A percentile compares a stretch with the other conserved stretches of the same genome.
phyloP scores from a whole-genome alignment of 129 eudicot species.

The Glebionis coronaria region DNA sequence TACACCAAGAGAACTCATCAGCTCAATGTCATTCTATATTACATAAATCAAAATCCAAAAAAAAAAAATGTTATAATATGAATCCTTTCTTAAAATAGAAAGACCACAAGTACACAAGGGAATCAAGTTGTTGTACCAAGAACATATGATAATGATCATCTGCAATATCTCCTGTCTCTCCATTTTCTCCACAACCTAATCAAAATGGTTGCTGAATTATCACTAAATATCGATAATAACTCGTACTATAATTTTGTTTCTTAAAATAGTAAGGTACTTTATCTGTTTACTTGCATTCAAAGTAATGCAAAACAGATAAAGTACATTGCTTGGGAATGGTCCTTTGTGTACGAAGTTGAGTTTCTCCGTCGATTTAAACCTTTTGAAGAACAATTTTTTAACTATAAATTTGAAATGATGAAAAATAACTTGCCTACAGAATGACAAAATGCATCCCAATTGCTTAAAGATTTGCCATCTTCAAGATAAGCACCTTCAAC shows the following conservation, averaged over 20 bases:
- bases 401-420: too few relatives aligned
- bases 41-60: not conserved
- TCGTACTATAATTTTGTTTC: too few relatives aligned
- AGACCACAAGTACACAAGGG: not conserved
- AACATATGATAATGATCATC: constrained; percentile 84
- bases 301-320: not conserved
- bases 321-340: too few relatives aligned
- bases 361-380: too few relatives aligned
- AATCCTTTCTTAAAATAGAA: not conserved
- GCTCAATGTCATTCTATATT: constrained; percentile 71
- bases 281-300: not conserved
- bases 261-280: too few relatives aligned
- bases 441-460: constrained; percentile 69
- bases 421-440: constrained; percentile 28
- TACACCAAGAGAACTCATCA: constrained; percentile 61
- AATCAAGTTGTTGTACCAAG: constrained; percentile 41
- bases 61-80: not conserved
- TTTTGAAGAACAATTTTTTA: too few relatives aligned
- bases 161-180: constrained; percentile 56
- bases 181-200: constrained; percentile 32
- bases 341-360: too few relatives aligned
- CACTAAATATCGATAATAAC: not conserved
- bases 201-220: not conserved
- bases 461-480: constrained; percentile 71
- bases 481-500: constrained; percentile 85